phyloP scores from a whole-genome alignment of 2,329 filamentous ascomycete species.

The Fusarium newnesense region DNA sequence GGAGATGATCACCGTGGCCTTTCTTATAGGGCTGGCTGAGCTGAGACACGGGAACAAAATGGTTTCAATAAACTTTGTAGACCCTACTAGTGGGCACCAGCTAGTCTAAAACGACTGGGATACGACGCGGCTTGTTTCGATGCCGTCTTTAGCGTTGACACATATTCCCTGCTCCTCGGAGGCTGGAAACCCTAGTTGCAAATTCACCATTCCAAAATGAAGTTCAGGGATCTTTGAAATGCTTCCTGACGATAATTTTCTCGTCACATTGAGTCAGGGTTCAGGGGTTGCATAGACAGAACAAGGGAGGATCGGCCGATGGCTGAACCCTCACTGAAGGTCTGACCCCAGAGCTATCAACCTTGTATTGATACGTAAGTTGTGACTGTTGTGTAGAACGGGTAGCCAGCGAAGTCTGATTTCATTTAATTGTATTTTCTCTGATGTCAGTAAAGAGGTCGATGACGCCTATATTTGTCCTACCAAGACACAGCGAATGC shows the following conservation, averaged over 20 bases:
- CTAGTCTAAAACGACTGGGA: not conserved
- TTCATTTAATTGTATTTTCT: too few species aligned
- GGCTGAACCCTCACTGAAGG: not conserved
- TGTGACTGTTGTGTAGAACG: not conserved
- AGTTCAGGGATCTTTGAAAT: not conserved
- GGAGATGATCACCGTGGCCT: not conserved
- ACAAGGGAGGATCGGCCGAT: not conserved
- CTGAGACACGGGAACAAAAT: not conserved
- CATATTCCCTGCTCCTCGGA: not conserved
- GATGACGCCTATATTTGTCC: not conserved
- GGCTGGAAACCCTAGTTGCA: not conserved
- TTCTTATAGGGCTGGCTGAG: not conserved
- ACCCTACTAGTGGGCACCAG: not conserved
- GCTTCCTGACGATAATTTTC: rapidly evolving
- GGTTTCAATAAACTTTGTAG: not conserved
- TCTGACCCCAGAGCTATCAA: not conserved
- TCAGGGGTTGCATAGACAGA: not conserved
- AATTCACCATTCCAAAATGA: not conserved
- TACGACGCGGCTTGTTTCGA: not conserved
- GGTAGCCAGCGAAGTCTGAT: not conserved
- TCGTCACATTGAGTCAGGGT: not conserved
- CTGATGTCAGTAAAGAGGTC: not conserved
- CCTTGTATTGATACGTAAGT: not conserved
- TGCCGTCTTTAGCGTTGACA: not conserved
- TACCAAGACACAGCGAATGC: not conserved